phyloP scores from a whole-genome alignment of 192 early-diverging fungal genomes.

The Mortierella hygrophila region DNA sequence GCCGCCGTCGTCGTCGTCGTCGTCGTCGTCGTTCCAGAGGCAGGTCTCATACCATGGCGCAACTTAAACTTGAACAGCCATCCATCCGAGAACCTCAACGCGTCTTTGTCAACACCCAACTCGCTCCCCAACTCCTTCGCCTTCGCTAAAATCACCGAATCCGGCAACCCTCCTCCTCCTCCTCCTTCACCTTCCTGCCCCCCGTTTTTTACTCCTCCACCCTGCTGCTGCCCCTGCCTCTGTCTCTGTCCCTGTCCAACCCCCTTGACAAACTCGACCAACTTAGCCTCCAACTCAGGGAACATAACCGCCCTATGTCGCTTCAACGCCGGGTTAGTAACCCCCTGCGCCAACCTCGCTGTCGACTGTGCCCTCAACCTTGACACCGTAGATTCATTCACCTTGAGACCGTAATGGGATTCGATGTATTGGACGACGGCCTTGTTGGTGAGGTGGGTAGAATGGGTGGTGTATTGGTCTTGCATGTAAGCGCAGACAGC shows the following conservation, averaged over 20 bases:
- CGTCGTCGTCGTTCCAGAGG: not conserved
- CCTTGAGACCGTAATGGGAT: constrained; percentile 31
- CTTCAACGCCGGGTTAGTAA: constrained; percentile 44
- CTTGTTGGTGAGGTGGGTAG: constrained; percentile 23
- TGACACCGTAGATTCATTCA: constrained; percentile 48
- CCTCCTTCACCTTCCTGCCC: not conserved
- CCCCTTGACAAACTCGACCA: constrained; percentile 37
- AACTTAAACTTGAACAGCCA: constrained; percentile 61
- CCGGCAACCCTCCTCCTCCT: constrained; percentile 20
- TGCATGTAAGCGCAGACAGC: constrained; percentile 42
- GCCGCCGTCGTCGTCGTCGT: not conserved
- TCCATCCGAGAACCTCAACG: constrained; percentile 47
- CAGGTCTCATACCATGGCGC: constrained; percentile 36
- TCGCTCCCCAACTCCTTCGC: constrained; percentile 35
- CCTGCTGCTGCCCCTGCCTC: too few relatives aligned
- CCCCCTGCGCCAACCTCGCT: constrained; percentile 14
- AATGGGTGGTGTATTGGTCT: constrained; percentile 2
- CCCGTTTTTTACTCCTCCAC: too few relatives aligned
- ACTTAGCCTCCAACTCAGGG: constrained; percentile 44
- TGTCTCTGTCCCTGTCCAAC: not conserved
- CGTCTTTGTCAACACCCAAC: constrained; percentile 20
- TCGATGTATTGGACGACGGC: constrained; percentile 26
- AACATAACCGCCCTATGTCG: constrained; percentile 44
- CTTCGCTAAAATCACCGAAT: constrained; percentile 31
- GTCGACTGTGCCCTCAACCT: constrained; percentile 16